Evolutionary conservation across 73 alveolate genomes (phyloP).

Genomic region (Paramecium biaurelia): DNA sequence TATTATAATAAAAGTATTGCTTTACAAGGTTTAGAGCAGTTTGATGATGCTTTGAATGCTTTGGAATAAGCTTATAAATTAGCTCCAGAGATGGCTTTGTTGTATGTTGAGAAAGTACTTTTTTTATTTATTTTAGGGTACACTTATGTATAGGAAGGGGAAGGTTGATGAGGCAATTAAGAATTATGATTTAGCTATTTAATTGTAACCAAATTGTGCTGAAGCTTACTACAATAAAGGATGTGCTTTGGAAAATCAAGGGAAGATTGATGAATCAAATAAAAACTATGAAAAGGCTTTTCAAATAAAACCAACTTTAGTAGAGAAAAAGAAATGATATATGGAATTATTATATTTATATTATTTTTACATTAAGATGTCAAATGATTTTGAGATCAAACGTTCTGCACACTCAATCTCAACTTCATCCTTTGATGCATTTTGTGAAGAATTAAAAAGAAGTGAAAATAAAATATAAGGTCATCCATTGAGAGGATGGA

Average conservation of each 20-base stretch:
- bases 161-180: conserved; percentile 51
- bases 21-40: not conserved
- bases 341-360: not conserved
- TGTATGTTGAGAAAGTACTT: conserved; percentile 14
- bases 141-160: conserved; percentile 39
- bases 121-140: not conserved
- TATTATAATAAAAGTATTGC: conserved; percentile 29
- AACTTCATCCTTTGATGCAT: not conserved
- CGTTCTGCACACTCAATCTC: not conserved
- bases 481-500: conserved; percentile 10
- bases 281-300: conserved; percentile 25
- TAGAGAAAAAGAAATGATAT: conserved; percentile 3
- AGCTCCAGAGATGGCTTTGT: conserved; percentile 41
- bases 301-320: conserved; percentile 43
- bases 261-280: conserved; percentile 39
- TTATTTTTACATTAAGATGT: not conserved
- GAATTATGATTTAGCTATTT: conserved; percentile 21
- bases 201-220: conserved; percentile 27
- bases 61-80: conserved; percentile 5
- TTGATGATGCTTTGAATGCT: conserved; percentile 50
- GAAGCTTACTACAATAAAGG: conserved; percentile 59
- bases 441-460: not conserved
- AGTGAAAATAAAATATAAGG: not conserved
- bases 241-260: conserved; percentile 47
- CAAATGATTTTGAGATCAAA: not conserved